These are phyloP conservation scores for Coemansia sp. DNA, from an alignment of 192 early-diverging fungal genomes.

Conservation along the genomic window DNA sequence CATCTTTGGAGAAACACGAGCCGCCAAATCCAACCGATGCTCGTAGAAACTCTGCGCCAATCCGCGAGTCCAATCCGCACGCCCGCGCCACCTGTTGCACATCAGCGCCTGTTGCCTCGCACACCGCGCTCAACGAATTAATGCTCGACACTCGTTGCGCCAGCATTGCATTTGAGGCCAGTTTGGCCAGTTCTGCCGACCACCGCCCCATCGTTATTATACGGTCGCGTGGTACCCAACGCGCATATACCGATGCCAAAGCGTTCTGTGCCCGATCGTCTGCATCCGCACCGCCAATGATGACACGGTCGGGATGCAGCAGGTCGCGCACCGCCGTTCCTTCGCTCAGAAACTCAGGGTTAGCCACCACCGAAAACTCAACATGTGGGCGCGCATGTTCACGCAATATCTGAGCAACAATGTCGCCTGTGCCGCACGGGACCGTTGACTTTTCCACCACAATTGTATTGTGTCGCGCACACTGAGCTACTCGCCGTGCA, in stretches of 20 bases:
- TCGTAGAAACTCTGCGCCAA: constrained; percentile 87
- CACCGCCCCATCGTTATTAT: constrained; percentile 90
- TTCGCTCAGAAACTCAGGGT: constrained; percentile 95
- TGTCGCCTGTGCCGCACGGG: constrained; percentile 85
- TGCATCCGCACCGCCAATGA: constrained; percentile 78
- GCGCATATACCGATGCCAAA: constrained; percentile 73
- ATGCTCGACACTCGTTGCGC: constrained; percentile 93
- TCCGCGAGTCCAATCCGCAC: constrained; percentile 80
- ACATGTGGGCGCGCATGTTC: constrained; percentile 61
- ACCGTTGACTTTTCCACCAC: constrained; percentile 95
- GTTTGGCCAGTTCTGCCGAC: constrained; percentile 94
- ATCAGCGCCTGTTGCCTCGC: constrained; percentile 89
- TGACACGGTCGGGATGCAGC: constrained; percentile 80
- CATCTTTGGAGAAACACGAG: constrained; percentile 94
- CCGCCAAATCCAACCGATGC: constrained; percentile 94
- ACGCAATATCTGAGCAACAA: constrained; percentile 80
- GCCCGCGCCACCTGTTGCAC: constrained; percentile 89
- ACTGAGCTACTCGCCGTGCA: constrained; percentile 76
- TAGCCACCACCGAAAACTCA: constrained; percentile 83
- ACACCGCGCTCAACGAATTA: constrained; percentile 86
- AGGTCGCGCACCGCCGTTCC: constrained; percentile 86
- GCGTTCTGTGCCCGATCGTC: constrained; percentile 73
- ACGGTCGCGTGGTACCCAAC: constrained; percentile 80
- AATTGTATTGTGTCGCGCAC: constrained; percentile 77
- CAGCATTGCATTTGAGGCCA: constrained; percentile 89